Evolutionary conservation across 2,329 filamentous ascomycete genomes (phyloP).

Genomic region (Tolypocladium nubicola): DNA sequence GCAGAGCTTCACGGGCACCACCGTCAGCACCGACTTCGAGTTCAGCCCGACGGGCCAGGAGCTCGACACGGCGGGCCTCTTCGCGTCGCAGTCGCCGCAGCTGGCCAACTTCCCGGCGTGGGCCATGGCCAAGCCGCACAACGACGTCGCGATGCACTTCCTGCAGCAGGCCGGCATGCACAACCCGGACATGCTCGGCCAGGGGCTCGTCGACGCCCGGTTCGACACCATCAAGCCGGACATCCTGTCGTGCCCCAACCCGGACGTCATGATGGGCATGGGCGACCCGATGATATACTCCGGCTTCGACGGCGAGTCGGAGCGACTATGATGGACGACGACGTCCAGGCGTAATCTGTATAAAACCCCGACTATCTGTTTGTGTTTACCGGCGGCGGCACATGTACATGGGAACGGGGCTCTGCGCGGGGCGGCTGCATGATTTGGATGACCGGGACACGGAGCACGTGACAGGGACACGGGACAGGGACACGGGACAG

Average conservation of each 20-base stretch:
- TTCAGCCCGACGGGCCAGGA: conserved; percentile 21
- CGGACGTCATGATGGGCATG: conserved; percentile 46
- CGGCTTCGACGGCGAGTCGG: conserved; percentile 35
- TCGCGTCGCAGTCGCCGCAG: conserved; percentile 23
- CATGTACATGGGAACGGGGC: background rate
- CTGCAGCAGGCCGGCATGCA: conserved; percentile 30
- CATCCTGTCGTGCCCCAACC: conserved; percentile 38
- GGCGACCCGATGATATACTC: conserved; percentile 49
- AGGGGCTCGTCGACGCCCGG: conserved; percentile 39
- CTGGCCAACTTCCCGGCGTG: conserved; percentile 21
- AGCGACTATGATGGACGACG: conserved; percentile 23
- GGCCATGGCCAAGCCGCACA: conserved; percentile 16
- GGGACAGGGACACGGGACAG: background rate
- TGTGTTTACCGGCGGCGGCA: background rate
- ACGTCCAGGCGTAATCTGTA: background rate
- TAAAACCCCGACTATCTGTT: background rate
- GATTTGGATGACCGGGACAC: background rate
- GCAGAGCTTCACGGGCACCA: conserved; percentile 36
- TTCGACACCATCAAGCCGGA: conserved; percentile 47
- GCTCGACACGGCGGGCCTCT: conserved; percentile 21
- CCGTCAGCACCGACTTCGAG: conserved; percentile 25
- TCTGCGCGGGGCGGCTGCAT: background rate
- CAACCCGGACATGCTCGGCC: conserved; percentile 35
- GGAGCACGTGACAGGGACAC: background rate
- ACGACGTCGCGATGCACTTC: conserved; percentile 26